Conservation (phyloP, 2,329 filamentous ascomycete species). For the Paraphaeosphaeria sporulosa region DNA sequence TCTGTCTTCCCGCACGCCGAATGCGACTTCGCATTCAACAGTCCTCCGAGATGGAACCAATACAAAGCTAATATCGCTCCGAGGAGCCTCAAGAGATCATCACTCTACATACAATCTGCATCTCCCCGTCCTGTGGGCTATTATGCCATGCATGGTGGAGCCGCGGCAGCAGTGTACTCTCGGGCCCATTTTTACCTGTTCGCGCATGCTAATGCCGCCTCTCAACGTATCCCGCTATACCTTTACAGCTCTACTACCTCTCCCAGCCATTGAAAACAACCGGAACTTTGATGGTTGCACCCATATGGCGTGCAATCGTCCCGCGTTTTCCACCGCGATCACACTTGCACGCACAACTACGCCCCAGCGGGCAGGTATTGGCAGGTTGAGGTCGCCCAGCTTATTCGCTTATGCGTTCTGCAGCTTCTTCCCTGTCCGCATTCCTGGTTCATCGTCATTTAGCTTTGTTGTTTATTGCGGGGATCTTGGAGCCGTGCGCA, state of each 20-base stretch:
- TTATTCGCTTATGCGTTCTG: constrained; percentile 28
- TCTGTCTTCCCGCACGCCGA: constrained; percentile 1
- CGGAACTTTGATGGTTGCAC: background rate
- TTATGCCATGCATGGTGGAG: constrained; percentile 5
- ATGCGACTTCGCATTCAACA: background rate
- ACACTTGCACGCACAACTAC: background rate
- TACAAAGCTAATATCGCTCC: background rate
- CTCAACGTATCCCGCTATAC: background rate
- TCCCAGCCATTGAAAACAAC: background rate
- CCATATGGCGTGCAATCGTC: background rate
- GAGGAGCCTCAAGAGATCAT: constrained; percentile 8
- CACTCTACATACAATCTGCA: constrained; percentile 11
- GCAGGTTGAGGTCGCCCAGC: constrained; percentile 11
- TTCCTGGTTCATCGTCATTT: constrained; percentile 28
- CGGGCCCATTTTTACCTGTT: constrained; percentile 7
- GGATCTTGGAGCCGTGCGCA: constrained; percentile 21
- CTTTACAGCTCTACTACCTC: background rate
- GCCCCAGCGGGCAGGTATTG: constrained; percentile 7
- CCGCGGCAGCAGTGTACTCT: constrained; percentile 4
- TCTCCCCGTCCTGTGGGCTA: background rate
- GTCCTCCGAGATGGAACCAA: constrained; percentile 8
- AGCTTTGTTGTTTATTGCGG: constrained; percentile 23
- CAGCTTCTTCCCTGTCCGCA: constrained; percentile 20
- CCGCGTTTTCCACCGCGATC: background rate
- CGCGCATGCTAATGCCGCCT: constrained; percentile 1